Evolutionary conservation across 305 asterid species (phyloP).

Genomic region (Fraxinus platypoda): DNA sequence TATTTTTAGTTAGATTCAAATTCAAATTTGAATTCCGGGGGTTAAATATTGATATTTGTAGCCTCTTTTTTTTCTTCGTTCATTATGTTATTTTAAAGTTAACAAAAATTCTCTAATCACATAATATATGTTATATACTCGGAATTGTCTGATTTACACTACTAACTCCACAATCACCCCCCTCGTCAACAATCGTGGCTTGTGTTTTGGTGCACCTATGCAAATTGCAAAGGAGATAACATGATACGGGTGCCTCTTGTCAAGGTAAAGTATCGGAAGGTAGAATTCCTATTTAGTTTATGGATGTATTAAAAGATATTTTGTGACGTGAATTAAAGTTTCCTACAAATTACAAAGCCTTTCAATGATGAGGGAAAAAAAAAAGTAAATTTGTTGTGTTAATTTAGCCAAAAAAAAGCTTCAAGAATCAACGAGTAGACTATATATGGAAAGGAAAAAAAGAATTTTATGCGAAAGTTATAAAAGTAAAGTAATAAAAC

Average conservation of each 20-base stretch:
- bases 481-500: neutral
- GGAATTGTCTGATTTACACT: no score
- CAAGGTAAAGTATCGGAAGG: neutral
- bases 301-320: neutral
- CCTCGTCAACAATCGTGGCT: neutral
- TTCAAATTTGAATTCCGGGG: neutral
- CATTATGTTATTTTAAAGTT: no score
- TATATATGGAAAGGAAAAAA: neutral
- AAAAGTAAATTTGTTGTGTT: neutral
- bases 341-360: neutral
- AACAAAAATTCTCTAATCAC: neutral
- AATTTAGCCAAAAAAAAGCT: neutral
- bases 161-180: neutral
- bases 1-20: neutral
- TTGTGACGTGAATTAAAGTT: neutral
- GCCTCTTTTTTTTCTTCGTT: neutral
- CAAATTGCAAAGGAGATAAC: neutral
- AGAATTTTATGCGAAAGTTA: neutral
- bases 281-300: no score
- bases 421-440: neutral
- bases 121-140: neutral
- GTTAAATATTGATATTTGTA: no score
- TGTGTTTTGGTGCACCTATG: neutral
- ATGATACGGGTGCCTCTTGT: neutral
- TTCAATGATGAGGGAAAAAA: neutral